Conservation (phyloP, 129 eudicot species). For the Chrysanthemum seticuspe region DNA sequence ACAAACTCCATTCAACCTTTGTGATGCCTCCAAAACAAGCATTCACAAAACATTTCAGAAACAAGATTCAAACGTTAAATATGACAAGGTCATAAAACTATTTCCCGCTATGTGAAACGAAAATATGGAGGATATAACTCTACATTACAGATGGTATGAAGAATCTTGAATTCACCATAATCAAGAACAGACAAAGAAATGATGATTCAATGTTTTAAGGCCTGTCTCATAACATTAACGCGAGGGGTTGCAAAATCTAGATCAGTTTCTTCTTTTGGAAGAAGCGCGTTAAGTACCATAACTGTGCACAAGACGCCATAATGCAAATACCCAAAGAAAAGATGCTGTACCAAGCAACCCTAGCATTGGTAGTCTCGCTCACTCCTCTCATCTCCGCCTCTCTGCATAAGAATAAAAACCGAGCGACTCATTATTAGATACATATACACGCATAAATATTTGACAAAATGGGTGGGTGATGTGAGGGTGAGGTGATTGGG, state of each 20-base stretch:
- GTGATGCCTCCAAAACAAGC: conserved; percentile 3
- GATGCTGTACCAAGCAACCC: conserved; percentile 87
- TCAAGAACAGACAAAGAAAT: conserved; percentile 2
- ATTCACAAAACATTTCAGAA: background rate
- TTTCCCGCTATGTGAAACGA: conserved; percentile 27
- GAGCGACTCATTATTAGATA: background rate
- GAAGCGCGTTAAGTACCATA: conserved; percentile 68
- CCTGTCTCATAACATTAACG: conserved; percentile 22
- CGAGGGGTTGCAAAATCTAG: conserved; percentile 32
- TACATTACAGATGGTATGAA: conserved; percentile 31
- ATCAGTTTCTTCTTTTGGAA: conserved; percentile 93
- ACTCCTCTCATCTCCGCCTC: conserved; percentile 83
- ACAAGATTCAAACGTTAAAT: background rate
- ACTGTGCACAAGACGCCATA: conserved; percentile 55
- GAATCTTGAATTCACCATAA: conserved; percentile 30
- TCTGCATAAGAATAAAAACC: conserved; percentile 37
- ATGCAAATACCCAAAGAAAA: conserved; percentile 76
- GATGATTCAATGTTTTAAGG: conserved; percentile 18
- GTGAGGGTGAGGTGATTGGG: too few species aligned
- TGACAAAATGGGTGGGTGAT: too few species aligned
- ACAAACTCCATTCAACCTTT: too few species aligned
- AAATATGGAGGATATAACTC: conserved; percentile 19
- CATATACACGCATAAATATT: background rate
- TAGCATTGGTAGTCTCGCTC: conserved; percentile 68
- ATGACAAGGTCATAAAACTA: conserved; percentile 22